These are phyloP conservation scores for Silene conica DNA, from an alignment of 148 eudicot species.

Conservation along the genomic window DNA sequence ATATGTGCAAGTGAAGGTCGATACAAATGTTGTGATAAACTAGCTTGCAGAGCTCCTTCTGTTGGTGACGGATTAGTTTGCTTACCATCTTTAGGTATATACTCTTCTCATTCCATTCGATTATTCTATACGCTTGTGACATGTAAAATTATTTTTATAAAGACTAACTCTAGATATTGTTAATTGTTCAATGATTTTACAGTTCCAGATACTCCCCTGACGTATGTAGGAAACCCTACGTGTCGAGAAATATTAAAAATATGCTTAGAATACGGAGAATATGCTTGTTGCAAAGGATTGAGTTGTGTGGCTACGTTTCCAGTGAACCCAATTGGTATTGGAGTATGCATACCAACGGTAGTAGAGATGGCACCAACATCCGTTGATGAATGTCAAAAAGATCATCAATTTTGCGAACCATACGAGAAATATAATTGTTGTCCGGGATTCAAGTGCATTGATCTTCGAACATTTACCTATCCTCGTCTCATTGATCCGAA, in stretches of 20 bases:
- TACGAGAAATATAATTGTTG: not conserved
- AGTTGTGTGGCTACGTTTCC: not conserved
- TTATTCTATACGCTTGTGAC: too few relatives aligned
- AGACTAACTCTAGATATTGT: not conserved
- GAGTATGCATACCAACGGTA: not conserved
- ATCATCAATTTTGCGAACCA: not conserved
- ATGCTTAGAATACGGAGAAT: not conserved
- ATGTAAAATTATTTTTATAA: too few relatives aligned
- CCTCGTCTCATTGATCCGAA: not conserved
- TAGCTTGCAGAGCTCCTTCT: not conserved
- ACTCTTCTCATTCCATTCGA: too few relatives aligned
- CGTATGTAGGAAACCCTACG: too few relatives aligned
- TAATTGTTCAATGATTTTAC: not conserved
- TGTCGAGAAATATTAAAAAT: not conserved
- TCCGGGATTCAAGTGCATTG: not conserved
- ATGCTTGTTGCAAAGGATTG: slow-evolving; percentile 6
- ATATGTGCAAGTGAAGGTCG: not conserved
- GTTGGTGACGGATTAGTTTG: not conserved
- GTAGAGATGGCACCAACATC: not conserved
- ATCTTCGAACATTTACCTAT: not conserved
- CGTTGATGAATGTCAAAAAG: slow-evolving; percentile 5
- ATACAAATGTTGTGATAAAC: not conserved
- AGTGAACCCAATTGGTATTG: not conserved
- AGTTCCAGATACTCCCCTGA: not conserved
- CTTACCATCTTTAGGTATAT: not conserved